phyloP scores from a whole-genome alignment of 2,329 filamentous ascomycete species.

The Talaromyces rugulosus region DNA sequence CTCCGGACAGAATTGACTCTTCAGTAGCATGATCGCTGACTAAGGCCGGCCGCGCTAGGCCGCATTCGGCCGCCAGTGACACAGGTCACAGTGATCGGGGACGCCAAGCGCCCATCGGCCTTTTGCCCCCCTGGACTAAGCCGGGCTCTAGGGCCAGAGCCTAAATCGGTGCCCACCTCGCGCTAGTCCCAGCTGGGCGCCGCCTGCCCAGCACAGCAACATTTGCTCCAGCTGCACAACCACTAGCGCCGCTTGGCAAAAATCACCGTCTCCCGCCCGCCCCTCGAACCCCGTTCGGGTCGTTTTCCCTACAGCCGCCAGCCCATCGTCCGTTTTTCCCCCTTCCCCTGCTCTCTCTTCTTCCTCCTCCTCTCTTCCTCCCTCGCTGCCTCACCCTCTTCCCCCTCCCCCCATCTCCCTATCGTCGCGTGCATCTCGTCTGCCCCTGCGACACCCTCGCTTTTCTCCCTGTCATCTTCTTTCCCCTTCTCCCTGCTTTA shows the following conservation, averaged over 20 bases:
- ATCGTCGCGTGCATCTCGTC: not conserved
- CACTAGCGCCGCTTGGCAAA: conserved; percentile 32
- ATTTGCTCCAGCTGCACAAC: conserved; percentile 23
- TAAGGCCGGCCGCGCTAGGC: not conserved
- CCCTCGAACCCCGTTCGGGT: conserved; percentile 25
- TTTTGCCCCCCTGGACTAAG: not conserved
- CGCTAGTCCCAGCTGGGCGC: not conserved
- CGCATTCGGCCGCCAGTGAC: not conserved
- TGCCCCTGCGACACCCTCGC: not conserved
- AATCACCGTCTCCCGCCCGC: conserved; percentile 27
- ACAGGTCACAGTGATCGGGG: not conserved
- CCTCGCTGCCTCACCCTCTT: conserved; percentile 1
- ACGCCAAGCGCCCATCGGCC: not conserved
- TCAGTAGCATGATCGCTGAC: not conserved
- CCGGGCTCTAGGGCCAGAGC: not conserved
- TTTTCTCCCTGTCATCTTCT: not conserved
- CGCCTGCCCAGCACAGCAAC: conserved; percentile 18
- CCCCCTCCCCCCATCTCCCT: conserved; percentile 1
- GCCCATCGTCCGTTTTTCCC: conserved; percentile 5
- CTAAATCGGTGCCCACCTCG: not conserved
- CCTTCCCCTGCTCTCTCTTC: conserved; percentile 3
- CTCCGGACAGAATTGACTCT: too few species aligned
- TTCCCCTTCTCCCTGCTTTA: not conserved
- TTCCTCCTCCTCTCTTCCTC: conserved; percentile 7
- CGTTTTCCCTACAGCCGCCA: conserved; percentile 8